Evolutionary conservation across 1,284 basidiomycete species (phyloP).

Genomic region (Pseudozyma tsukubaensis): DNA sequence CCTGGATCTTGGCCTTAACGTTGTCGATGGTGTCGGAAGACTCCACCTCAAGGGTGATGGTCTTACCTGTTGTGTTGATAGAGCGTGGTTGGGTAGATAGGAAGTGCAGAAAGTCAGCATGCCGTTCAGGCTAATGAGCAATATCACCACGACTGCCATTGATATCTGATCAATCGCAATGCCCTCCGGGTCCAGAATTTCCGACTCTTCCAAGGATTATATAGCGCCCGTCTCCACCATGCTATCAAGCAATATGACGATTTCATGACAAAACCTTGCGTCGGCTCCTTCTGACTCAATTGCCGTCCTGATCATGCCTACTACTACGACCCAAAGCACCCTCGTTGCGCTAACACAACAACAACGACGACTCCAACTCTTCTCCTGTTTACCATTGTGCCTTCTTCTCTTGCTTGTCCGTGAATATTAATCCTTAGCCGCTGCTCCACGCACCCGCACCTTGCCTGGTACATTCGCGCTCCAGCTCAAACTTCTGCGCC

Average conservation of each 20-base stretch:
- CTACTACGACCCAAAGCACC: too few species aligned
- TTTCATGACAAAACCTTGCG: too few species aligned
- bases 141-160: background rate
- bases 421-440: too few species aligned
- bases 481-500: background rate
- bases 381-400: too few species aligned
- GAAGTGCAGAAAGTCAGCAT: constrained; percentile 11
- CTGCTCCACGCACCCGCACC: too few species aligned
- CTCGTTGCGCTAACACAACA: too few species aligned
- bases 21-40: constrained; percentile 69
- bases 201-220: background rate
- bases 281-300: too few species aligned
- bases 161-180: background rate
- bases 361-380: too few species aligned
- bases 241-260: too few species aligned
- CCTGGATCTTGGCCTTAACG: constrained; percentile 72
- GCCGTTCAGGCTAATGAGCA: background rate
- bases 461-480: background rate
- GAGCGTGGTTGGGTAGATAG: background rate
- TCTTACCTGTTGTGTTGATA: constrained; percentile 65
- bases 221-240: too few species aligned
- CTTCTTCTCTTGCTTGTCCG: too few species aligned
- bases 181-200: background rate
- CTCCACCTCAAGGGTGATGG: constrained; percentile 70
- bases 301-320: too few species aligned